These are phyloP conservation scores for Cudoniella acicularis DNA, from an alignment of 495 filamentous ascomycete species.

Conservation along the genomic window DNA sequence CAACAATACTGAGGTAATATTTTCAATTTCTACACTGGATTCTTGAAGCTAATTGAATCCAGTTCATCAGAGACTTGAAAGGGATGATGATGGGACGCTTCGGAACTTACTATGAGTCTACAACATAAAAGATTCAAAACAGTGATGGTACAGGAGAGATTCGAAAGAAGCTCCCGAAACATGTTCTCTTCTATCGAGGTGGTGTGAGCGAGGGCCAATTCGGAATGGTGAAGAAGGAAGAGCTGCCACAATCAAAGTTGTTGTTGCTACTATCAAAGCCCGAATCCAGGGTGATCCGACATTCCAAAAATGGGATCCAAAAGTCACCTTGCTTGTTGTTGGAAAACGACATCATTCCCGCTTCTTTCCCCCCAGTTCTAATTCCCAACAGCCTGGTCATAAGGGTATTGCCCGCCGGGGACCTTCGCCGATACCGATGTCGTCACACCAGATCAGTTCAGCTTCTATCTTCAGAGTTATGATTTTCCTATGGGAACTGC, in stretches of 20 bases:
- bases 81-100: constrained; percentile 3
- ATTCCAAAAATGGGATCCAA: neutral
- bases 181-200: constrained; percentile 88
- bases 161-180: constrained; percentile 44
- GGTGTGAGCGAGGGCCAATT: constrained; percentile 87
- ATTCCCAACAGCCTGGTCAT: neutral
- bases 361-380: constrained; percentile 60
- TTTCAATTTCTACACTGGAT: too few relatives aligned
- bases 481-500: constrained; percentile 1
- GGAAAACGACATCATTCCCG: constrained; percentile 90
- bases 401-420: neutral
- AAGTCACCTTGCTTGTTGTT: constrained; percentile 69
- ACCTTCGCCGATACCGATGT: neutral
- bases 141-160: too few relatives aligned
- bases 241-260: constrained; percentile 1
- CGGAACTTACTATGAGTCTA: neutral
- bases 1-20: constrained; percentile 17
- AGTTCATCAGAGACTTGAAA: constrained; percentile 3
- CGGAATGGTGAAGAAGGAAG: constrained; percentile 5
- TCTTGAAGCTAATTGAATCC: neutral
- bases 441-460: neutral
- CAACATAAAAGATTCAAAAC: too few relatives aligned
- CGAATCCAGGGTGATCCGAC: neutral
- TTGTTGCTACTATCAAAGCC: neutral
- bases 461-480: constrained; percentile 12